Conservation (phyloP, 2,329 filamentous ascomycete species). For the Diaporthe caulivora region DNA sequence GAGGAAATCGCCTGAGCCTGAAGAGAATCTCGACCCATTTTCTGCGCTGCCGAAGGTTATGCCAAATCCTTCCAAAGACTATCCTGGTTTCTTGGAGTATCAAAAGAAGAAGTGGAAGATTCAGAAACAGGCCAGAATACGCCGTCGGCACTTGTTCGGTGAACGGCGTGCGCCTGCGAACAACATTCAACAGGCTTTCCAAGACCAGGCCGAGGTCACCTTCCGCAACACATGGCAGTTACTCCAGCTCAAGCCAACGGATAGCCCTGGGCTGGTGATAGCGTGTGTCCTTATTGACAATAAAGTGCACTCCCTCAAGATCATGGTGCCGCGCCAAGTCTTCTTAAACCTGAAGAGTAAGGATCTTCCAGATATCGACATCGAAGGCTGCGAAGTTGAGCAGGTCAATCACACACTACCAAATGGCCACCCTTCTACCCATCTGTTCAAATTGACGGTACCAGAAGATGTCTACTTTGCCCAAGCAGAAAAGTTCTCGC, state of each 20-base stretch:
- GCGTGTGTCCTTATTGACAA: slow-evolving; percentile 94
- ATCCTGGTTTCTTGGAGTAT: slow-evolving; percentile 88
- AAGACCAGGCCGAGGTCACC: slow-evolving; percentile 89
- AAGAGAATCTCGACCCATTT: slow-evolving; percentile 80
- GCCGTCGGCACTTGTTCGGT: slow-evolving; percentile 91
- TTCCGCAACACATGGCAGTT: slow-evolving; percentile 97
- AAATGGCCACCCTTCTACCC: slow-evolving; percentile 92
- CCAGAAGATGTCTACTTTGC: slow-evolving; percentile 88
- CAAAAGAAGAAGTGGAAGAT: slow-evolving; percentile 99
- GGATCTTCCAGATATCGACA: slow-evolving; percentile 88
- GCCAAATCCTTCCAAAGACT: slow-evolving; percentile 88
- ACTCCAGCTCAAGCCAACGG: slow-evolving; percentile 85
- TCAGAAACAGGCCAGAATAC: slow-evolving; percentile 88
- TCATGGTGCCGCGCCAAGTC: slow-evolving; percentile 89
- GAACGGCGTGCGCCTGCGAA: slow-evolving; percentile 78
- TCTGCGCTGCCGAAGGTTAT: slow-evolving; percentile 84
- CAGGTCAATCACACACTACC: slow-evolving; percentile 94
- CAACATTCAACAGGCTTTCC: slow-evolving; percentile 79
- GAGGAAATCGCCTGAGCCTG: slow-evolving; percentile 78
- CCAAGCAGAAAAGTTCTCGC: slow-evolving; percentile 84
- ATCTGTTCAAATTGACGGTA: slow-evolving; percentile 94
- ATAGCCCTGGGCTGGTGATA: slow-evolving; percentile 85
- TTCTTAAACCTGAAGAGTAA: slow-evolving; percentile 92
- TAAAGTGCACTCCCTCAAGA: slow-evolving; percentile 88
- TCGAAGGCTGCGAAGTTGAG: slow-evolving; percentile 88